These are phyloP conservation scores for Mallotus nudiflorus DNA, from an alignment of 345 rosid species.

Conservation along the genomic window DNA sequence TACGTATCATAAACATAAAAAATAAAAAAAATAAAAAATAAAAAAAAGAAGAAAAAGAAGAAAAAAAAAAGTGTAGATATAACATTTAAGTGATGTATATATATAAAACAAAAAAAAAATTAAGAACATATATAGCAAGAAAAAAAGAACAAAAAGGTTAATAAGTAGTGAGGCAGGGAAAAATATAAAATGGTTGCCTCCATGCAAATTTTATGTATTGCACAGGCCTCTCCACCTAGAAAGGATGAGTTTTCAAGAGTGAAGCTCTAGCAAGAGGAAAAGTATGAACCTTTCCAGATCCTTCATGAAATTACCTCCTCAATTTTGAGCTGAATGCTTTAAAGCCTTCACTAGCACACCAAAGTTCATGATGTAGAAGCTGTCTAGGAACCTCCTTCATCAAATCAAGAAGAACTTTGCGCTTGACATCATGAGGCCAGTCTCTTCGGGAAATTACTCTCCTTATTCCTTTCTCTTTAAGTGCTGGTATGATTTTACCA, in stretches of 20 bases:
- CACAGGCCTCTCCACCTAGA: not conserved
- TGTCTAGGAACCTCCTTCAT: conserved; percentile 89
- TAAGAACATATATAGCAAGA: not conserved
- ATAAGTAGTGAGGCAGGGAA: not conserved
- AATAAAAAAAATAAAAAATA: too few relatives aligned
- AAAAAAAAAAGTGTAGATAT: not conserved
- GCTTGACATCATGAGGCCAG: conserved; percentile 98
- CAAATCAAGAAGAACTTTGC: conserved; percentile 84
- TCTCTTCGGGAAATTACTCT: conserved; percentile 94
- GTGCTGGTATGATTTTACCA: conserved; percentile 96
- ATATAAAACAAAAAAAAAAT: not conserved
- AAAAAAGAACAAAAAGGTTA: not conserved
- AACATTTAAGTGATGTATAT: not conserved
- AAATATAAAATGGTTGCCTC: not conserved
- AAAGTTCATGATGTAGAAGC: conserved; percentile 86
- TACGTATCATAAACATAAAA: too few relatives aligned
- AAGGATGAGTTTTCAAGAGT: not conserved
- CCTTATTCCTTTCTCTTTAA: conserved; percentile 90
- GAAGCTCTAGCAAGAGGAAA: conserved; percentile 6
- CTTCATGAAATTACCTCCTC: conserved; percentile 52
- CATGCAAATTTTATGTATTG: not conserved
- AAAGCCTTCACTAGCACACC: conserved; percentile 98
- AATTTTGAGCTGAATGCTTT: conserved; percentile 81
- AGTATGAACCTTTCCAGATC: conserved; percentile 2
- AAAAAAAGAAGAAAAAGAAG: too few relatives aligned